Evolutionary conservation across 2,329 filamentous ascomycete species (phyloP).

Genomic region (Aspergillus sp.): DNA sequence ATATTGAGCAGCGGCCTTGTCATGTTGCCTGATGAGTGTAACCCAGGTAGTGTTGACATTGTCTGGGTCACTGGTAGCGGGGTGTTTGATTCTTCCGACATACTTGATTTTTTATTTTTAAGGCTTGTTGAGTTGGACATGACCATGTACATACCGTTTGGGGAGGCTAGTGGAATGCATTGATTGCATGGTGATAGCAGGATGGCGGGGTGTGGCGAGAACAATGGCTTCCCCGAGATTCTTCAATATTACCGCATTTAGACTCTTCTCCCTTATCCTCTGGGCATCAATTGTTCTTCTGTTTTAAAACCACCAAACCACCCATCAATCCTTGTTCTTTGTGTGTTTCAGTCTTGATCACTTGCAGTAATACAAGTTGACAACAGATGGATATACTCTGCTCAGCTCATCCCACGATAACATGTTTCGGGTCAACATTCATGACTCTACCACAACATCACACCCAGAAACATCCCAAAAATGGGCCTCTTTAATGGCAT

Average conservation of each 20-base stretch:
- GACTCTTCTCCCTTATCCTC: not conserved
- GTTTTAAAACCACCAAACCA: no score
- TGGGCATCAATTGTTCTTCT: no score
- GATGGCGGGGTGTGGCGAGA: constrained; percentile 6
- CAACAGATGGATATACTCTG: not conserved
- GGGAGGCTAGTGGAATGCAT: not conserved
- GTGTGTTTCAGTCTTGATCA: no score
- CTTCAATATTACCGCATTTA: constrained; percentile 23
- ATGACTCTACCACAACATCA: not conserved
- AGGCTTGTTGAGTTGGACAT: not conserved
- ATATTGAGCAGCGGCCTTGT: not conserved
- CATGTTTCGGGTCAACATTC: not conserved
- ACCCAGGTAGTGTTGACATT: not conserved
- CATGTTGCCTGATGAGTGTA: not conserved
- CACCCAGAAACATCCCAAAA: constrained; percentile 1
- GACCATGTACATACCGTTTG: not conserved
- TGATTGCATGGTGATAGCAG: not conserved
- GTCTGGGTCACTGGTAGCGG: not conserved
- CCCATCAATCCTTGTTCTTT: no score
- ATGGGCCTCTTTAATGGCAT: not conserved
- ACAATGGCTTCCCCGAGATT: constrained; percentile 19
- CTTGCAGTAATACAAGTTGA: no score
- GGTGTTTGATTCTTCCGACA: not conserved
- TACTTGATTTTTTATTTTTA: not conserved
- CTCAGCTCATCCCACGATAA: not conserved